Evolutionary conservation across 139 green algal species (phyloP).

Genomic region (Picochlorum sp.): DNA sequence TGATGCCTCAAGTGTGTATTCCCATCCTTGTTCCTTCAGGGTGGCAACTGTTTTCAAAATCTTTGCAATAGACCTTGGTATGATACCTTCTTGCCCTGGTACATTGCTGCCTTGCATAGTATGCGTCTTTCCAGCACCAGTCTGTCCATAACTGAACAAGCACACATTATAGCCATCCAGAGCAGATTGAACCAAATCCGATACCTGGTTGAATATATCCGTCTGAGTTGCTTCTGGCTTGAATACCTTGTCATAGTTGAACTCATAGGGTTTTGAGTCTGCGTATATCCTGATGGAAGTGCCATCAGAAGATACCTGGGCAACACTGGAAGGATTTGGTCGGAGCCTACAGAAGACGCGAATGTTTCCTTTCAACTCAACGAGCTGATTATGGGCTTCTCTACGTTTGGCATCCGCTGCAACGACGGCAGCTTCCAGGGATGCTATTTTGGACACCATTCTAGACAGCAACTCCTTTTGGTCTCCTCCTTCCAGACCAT

Average conservation of each 20-base stretch:
- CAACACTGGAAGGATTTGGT: constrained; percentile 29
- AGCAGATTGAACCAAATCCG: constrained; percentile 86
- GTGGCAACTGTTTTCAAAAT: constrained; percentile 52
- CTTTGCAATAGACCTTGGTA: constrained; percentile 74
- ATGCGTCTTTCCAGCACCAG: constrained; percentile 93
- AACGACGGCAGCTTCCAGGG: constrained; percentile 52
- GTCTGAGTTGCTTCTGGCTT: constrained; percentile 48
- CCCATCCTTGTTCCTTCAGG: constrained; percentile 64
- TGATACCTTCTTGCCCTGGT: constrained; percentile 65
- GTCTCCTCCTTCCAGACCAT: constrained; percentile 47
- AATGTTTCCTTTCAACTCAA: constrained; percentile 81
- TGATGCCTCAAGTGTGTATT: constrained; percentile 75
- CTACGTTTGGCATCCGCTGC: constrained; percentile 49
- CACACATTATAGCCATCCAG: constrained; percentile 98
- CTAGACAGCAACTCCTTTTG: constrained; percentile 58
- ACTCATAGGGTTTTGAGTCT: constrained; percentile 61
- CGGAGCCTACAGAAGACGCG: constrained; percentile 80
- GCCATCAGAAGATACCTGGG: constrained; percentile 44
- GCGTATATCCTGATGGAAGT: constrained; percentile 30
- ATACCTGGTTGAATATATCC: constrained; percentile 77
- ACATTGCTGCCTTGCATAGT: constrained; percentile 81
- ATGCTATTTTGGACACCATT: constrained; percentile 58
- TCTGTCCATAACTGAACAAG: constrained; percentile 97
- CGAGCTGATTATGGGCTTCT: constrained; percentile 76
- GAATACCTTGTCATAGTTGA: constrained; percentile 77